Conservation (phyloP, 176 grass and related monocot species). For the Poa pratensis region DNA sequence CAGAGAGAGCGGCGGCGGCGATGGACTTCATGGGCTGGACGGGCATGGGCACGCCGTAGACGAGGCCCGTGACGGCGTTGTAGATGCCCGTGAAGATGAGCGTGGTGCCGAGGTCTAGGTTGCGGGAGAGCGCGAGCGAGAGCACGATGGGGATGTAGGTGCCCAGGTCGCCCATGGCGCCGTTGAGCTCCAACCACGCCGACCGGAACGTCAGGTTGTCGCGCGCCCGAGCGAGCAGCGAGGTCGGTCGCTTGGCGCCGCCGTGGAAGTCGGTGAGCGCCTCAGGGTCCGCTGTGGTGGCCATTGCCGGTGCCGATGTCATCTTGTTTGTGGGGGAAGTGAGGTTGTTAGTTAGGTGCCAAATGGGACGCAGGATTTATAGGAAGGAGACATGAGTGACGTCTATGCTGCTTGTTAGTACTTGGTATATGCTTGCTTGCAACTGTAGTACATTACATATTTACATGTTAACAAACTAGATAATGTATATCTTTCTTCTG, state of each 20-base stretch:
- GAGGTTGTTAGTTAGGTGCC: constrained; percentile 1
- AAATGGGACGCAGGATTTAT: background rate
- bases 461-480: background rate
- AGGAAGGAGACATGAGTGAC: background rate
- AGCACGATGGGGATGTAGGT: constrained; percentile 93
- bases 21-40: constrained; percentile 97
- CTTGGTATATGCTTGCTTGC: background rate
- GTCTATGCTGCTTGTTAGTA: background rate
- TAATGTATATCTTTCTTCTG: background rate
- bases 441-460: background rate
- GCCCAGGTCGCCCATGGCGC: constrained; percentile 88
- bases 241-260: background rate
- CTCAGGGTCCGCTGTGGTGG: constrained; percentile 29
- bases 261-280: background rate
- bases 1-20: constrained; percentile 72
- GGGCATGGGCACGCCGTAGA: constrained; percentile 93
- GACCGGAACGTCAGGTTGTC: constrained; percentile 50
- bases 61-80: constrained; percentile 72
- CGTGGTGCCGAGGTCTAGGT: constrained; percentile 81
- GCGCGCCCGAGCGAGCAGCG: constrained; percentile 7
- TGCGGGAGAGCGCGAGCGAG: constrained; percentile 58
- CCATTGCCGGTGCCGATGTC: constrained; percentile 35
- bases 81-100: constrained; percentile 87
- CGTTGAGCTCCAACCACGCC: constrained; percentile 74
- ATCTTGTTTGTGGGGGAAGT: background rate